phyloP scores from a whole-genome alignment of 164 flowering plant genomes.

The Chimonanthus salicifolius region DNA sequence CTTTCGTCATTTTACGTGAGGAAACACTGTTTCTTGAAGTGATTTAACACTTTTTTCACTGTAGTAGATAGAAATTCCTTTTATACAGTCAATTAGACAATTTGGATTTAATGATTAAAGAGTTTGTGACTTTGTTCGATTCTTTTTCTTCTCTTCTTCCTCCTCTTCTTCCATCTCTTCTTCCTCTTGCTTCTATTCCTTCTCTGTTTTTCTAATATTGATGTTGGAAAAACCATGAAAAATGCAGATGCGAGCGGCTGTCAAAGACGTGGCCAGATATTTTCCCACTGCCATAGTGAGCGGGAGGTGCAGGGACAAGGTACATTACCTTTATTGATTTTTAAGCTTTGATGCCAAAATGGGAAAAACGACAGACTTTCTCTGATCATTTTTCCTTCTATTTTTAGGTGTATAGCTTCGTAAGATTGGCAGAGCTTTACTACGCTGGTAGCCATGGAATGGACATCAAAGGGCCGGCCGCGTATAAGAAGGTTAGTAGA shows the following conservation, averaged over 20 bases:
- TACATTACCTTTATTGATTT: constrained; percentile 23
- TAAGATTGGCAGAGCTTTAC: constrained; percentile 57
- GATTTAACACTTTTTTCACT: no score
- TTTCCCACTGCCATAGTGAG: constrained; percentile 85
- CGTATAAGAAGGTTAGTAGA: constrained; percentile 34
- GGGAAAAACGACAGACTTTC: not conserved
- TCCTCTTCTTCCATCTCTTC: not conserved
- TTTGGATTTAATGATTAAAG: no score
- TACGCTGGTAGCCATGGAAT: constrained; percentile 96
- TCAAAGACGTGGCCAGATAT: constrained; percentile 48
- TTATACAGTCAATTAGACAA: no score
- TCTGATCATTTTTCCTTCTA: not conserved
- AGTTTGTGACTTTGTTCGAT: not conserved
- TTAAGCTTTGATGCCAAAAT: not conserved
- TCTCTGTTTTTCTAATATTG: not conserved
- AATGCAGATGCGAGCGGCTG: constrained; percentile 65
- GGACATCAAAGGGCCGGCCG: constrained; percentile 82
- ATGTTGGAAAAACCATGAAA: not conserved
- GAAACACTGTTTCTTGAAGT: no score
- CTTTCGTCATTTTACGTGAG: no score
- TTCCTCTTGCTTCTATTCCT: not conserved
- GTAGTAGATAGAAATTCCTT: no score
- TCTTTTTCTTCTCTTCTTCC: constrained; percentile 8
- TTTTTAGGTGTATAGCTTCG: constrained; percentile 61
- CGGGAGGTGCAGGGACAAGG: constrained; percentile 82